Percentiles rank a stretch among this genome's conserved stretches.
These are phyloP conservation scores for Gypsophila paniculata DNA, from an alignment of 179 eudicot genomes.

Conservation along the genomic window DNA sequence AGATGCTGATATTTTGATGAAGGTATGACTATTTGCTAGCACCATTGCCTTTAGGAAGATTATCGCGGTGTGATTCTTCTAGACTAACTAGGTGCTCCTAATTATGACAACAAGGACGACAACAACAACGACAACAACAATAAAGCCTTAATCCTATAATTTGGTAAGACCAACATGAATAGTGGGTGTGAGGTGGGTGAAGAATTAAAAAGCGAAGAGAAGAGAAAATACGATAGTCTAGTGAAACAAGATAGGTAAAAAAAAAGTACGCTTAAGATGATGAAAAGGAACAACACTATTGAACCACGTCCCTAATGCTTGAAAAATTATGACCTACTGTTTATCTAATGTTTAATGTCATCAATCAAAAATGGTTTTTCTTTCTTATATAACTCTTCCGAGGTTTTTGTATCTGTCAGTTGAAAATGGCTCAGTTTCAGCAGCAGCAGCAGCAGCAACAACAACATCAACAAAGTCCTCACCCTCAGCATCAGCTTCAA, in stretches of 20 bases:
- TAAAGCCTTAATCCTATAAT: background rate
- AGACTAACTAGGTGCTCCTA: background rate
- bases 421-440: conserved; percentile 70
- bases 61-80: background rate
- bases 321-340: background rate
- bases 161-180: background rate
- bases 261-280: background rate
- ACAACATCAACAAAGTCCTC: conserved; percentile 39
- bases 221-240: background rate
- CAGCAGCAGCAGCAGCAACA: conserved; percentile 44
- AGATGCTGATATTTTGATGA: conserved; percentile 36
- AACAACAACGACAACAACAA: background rate
- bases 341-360: background rate
- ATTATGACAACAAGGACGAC: background rate
- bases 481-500: conserved; percentile 49
- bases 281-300: background rate
- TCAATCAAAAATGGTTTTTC: background rate
- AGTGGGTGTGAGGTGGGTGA: background rate
- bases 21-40: conserved; percentile 12
- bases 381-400: background rate
- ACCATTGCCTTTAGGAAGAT: background rate
- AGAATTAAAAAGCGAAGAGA: background rate
- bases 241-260: background rate
- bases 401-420: conserved; percentile 33
- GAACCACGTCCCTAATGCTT: too few relatives aligned